These are phyloP conservation scores for Neophaeococcomyces mojaviensis DNA, from an alignment of 2,329 filamentous ascomycete species.

Conservation along the genomic window DNA sequence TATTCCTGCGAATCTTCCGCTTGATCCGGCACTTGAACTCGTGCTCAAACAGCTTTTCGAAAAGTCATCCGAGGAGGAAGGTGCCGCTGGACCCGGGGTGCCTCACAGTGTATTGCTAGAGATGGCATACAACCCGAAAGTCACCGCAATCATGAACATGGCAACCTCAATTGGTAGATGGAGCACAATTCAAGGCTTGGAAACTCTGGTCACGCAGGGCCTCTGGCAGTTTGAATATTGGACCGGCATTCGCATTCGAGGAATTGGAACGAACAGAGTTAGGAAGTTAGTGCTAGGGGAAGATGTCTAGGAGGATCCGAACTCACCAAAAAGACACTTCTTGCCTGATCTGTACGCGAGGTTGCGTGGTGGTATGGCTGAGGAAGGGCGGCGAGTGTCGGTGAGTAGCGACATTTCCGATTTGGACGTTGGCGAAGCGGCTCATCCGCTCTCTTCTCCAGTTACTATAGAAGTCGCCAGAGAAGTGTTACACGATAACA, in stretches of 20 bases:
- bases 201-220: constrained; percentile 81
- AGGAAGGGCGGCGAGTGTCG: background rate
- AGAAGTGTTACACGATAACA: no score
- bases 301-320: constrained; percentile 8
- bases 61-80: constrained; percentile 34
- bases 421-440: no score
- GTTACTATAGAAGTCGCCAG: no score
- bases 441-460: no score
- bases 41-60: constrained; percentile 51
- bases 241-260: constrained; percentile 57
- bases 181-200: constrained; percentile 76
- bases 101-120: constrained; percentile 62
- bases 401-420: background rate
- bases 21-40: constrained; percentile 63
- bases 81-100: constrained; percentile 35
- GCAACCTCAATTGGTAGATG: constrained; percentile 62
- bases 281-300: constrained; percentile 15
- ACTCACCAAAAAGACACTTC: background rate
- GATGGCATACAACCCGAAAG: constrained; percentile 89
- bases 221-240: constrained; percentile 78
- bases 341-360: background rate
- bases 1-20: constrained; percentile 78
- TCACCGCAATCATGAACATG: constrained; percentile 78
- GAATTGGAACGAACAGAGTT: constrained; percentile 11
- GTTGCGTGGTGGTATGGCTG: background rate